Conservation (phyloP, 768 basidiomycete genomes). For the Suillus variegatus region DNA sequence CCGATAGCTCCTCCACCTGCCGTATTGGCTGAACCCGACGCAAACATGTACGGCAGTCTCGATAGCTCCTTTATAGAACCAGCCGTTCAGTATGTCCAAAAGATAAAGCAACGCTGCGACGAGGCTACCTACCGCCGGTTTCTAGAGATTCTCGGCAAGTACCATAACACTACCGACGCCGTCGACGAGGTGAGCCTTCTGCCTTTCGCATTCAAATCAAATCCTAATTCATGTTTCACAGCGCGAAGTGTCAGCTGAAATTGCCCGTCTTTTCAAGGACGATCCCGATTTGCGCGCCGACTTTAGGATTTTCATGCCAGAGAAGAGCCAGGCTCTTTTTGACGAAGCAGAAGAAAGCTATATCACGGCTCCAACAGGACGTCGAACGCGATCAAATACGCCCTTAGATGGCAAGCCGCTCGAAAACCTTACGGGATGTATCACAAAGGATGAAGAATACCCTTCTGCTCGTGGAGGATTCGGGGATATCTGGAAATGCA, state of each 20-base stretch:
- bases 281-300: slow-evolving; percentile 73
- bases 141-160: slow-evolving; percentile 69
- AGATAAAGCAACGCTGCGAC: slow-evolving; percentile 94
- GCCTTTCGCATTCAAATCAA: slow-evolving; percentile 9
- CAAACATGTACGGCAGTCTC: slow-evolving; percentile 28
- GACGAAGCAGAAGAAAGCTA: slow-evolving; percentile 43
- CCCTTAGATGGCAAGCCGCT: slow-evolving; percentile 36
- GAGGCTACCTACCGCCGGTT: slow-evolving; percentile 84
- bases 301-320: slow-evolving; percentile 76
- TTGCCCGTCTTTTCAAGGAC: slow-evolving; percentile 71
- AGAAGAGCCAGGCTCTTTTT: slow-evolving; percentile 49
- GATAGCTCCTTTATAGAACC: slow-evolving; percentile 60
- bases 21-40: slow-evolving; percentile 17
- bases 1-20: slow-evolving; percentile 15
- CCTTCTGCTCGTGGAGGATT: too few species aligned
- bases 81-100: slow-evolving; percentile 94
- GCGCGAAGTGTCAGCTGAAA: slow-evolving; percentile 70
- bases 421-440: too few species aligned
- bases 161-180: slow-evolving; percentile 59
- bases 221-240: slow-evolving; percentile 24
- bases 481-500: too few species aligned
- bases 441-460: too few species aligned
- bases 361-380: slow-evolving; percentile 26
- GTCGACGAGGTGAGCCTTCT: slow-evolving; percentile 53
- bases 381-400: slow-evolving; percentile 38